phyloP scores from a whole-genome alignment of 2,329 filamentous ascomycete genomes.

The Leptodontidium sp. region DNA sequence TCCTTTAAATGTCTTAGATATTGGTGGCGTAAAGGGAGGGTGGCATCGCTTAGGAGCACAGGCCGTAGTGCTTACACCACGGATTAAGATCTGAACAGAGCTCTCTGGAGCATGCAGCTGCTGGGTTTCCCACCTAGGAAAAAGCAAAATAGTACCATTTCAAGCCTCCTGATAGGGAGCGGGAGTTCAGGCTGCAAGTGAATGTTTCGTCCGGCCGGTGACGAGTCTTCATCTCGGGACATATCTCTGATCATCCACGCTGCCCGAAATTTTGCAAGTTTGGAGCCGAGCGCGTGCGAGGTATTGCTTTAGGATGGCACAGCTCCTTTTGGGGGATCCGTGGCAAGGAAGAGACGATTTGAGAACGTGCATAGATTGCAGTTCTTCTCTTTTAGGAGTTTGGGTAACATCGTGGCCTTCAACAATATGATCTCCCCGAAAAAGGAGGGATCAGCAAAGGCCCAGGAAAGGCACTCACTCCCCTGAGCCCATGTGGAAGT shows the following conservation, averaged over 20 bases:
- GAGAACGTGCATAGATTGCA: slow-evolving; percentile 17
- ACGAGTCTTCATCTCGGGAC: slow-evolving; percentile 32
- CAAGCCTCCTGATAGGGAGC: slow-evolving; percentile 9
- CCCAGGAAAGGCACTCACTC: background rate
- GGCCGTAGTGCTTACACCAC: slow-evolving; percentile 24
- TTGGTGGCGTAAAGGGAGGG: slow-evolving; percentile 36
- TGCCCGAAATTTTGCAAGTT: slow-evolving; percentile 20
- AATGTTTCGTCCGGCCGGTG: slow-evolving; percentile 25
- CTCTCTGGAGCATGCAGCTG: slow-evolving; percentile 15
- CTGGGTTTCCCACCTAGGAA: slow-evolving; percentile 19
- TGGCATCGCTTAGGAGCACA: slow-evolving; percentile 28
- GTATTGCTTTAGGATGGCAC: slow-evolving; percentile 21
- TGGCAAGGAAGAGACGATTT: slow-evolving; percentile 21
- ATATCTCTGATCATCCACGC: slow-evolving; percentile 15
- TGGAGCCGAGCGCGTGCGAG: slow-evolving; percentile 29
- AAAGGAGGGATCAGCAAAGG: slow-evolving; percentile 9
- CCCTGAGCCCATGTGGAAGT: slow-evolving; percentile 7
- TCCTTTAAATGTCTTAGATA: slow-evolving; percentile 30
- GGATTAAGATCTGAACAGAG: slow-evolving; percentile 29
- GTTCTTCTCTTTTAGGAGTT: slow-evolving; percentile 1
- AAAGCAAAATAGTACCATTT: slow-evolving; percentile 1
- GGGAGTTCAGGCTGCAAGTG: slow-evolving; percentile 19
- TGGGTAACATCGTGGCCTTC: slow-evolving; percentile 11
- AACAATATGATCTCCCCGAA: slow-evolving; percentile 12
- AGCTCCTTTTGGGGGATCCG: slow-evolving; percentile 21